Evolutionary conservation across 2,329 filamentous ascomycete species (phyloP).

Genomic region (Coniochaeta prunicola): DNA sequence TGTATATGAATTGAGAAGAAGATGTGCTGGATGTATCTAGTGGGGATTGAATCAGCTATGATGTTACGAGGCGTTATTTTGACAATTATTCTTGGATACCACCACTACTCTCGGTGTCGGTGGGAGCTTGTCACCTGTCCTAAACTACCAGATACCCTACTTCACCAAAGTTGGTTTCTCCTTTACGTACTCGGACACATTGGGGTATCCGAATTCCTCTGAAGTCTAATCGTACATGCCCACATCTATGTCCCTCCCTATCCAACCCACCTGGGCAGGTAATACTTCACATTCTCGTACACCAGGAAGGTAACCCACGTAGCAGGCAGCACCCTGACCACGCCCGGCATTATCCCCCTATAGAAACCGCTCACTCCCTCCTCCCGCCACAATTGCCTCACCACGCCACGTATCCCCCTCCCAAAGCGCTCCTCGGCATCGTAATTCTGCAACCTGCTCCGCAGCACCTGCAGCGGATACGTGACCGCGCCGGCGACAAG

Average conservation of each 20-base stretch:
- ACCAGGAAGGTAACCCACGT: constrained; percentile 97
- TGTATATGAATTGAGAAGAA: constrained; percentile 3
- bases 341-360: constrained; percentile 79
- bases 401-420: constrained; percentile 62
- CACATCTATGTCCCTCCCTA: not conserved
- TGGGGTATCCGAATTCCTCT: not conserved
- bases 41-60: not conserved
- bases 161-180: not conserved
- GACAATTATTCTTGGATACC: not conserved
- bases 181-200: too few relatives aligned
- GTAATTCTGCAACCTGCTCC: constrained; percentile 84
- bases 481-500: constrained; percentile 82
- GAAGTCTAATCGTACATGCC: not conserved
- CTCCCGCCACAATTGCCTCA: constrained; percentile 65
- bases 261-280: constrained; percentile 43
- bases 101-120: not conserved
- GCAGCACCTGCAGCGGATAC: constrained; percentile 91
- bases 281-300: constrained; percentile 85
- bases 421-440: constrained; percentile 69
- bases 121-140: not conserved
- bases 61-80: not conserved
- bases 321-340: constrained; percentile 85
- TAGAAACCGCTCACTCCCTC: constrained; percentile 85
- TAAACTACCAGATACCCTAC: not conserved
- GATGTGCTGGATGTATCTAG: not conserved